These are phyloP conservation scores for Apiospora phragmitis DNA, from an alignment of 2,329 filamentous ascomycete genomes.

Conservation along the genomic window DNA sequence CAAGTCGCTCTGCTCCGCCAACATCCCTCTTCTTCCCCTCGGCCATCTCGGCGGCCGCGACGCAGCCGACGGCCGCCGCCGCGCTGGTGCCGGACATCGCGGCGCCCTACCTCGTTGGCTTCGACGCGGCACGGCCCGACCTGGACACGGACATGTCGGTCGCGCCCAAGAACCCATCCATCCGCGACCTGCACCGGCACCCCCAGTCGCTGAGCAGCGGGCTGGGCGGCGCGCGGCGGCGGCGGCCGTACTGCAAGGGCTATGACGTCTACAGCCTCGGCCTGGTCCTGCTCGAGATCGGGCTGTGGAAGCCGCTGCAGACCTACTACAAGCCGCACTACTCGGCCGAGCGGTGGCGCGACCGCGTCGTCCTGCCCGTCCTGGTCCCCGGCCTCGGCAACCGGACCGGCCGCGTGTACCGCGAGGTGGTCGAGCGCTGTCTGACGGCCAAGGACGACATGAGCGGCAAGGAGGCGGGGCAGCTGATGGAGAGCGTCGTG, in stretches of 20 bases:
- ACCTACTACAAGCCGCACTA: conserved; percentile 43
- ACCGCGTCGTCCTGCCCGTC: conserved; percentile 40
- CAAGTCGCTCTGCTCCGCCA: conserved; percentile 41
- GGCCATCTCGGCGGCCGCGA: conserved; percentile 29
- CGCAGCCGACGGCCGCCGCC: conserved; percentile 23
- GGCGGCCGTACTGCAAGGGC: conserved; percentile 38
- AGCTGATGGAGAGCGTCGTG: conserved; percentile 44
- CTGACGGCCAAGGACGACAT: conserved; percentile 39
- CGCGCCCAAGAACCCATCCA: conserved; percentile 41
- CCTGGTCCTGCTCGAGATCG: conserved; percentile 51
- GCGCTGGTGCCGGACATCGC: conserved; percentile 40
- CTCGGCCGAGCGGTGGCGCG: conserved; percentile 41
- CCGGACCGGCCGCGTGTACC: conserved; percentile 42
- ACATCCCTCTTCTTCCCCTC: conserved; percentile 45
- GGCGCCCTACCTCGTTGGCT: conserved; percentile 39
- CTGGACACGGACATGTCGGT: conserved; percentile 37
- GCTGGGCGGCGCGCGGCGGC: too few species aligned
- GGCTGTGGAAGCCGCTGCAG: conserved; percentile 46
- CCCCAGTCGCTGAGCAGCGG: conserved; percentile 40
- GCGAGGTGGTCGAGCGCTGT: conserved; percentile 42
- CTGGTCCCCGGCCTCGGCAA: conserved; percentile 42
- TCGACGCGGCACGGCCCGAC: conserved; percentile 41
- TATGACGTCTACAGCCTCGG: conserved; percentile 50
- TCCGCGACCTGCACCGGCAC: conserved; percentile 47
- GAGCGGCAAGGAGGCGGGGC: conserved; percentile 36